These are phyloP conservation scores for Rutstroemia sp. DNA, from an alignment of 2,329 filamentous ascomycete genomes.

Conservation along the genomic window DNA sequence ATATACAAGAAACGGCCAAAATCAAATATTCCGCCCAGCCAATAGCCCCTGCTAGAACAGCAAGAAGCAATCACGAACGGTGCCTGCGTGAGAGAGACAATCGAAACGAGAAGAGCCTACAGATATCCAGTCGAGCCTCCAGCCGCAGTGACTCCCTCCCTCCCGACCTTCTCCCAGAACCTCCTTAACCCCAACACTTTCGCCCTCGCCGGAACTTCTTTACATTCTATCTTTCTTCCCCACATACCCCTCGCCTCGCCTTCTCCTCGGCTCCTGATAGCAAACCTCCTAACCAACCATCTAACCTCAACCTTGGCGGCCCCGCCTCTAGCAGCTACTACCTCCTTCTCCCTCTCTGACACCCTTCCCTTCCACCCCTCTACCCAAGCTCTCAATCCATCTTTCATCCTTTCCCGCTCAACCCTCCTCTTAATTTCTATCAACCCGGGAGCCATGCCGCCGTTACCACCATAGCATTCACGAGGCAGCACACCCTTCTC, in stretches of 20 bases:
- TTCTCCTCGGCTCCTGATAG: conserved; percentile 38
- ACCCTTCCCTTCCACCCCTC: conserved; percentile 35
- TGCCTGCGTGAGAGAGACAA: too few relatives aligned
- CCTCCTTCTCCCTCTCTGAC: conserved; percentile 28
- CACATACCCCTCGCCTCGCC: conserved; percentile 27
- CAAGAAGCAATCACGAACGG: background rate
- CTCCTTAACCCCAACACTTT: conserved; percentile 52
- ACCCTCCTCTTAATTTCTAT: conserved; percentile 56
- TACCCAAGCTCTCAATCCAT: conserved; percentile 58
- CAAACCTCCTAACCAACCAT: conserved; percentile 33
- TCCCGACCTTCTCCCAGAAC: conserved; percentile 58
- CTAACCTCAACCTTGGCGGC: conserved; percentile 28
- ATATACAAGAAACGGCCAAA: background rate
- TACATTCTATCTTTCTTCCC: conserved; percentile 43
- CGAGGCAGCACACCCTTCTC: conserved; percentile 56
- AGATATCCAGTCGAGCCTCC: background rate
- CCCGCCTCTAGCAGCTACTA: conserved; percentile 35
- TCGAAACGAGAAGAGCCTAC: background rate
- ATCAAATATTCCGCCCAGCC: background rate
- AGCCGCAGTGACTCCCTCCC: conserved; percentile 10
- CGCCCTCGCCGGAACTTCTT: conserved; percentile 33
- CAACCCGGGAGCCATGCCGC: conserved; percentile 45
- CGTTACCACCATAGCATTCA: conserved; percentile 46
- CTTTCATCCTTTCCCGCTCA: conserved; percentile 61
- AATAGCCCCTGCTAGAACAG: background rate